Base-by-base conservation (phyloP, 164 flowering plant species). In the Liquidambar formosana region DNA sequence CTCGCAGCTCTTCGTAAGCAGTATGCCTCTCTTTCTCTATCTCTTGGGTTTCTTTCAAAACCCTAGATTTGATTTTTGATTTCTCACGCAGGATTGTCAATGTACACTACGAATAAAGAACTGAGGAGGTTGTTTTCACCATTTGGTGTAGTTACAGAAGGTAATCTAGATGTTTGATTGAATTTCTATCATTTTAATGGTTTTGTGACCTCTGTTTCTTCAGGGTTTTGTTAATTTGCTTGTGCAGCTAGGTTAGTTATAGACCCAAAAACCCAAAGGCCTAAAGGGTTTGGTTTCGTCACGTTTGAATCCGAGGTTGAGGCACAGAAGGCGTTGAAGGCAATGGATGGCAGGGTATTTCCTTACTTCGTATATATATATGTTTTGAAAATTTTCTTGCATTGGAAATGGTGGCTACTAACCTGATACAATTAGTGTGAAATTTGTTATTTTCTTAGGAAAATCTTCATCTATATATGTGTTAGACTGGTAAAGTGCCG, bases 241-340 rank as follows among this genome's bases (percentile, higher is more conserved):
- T 46, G 15, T 67, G 28, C 75, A 91, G 97, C 90, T 57, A 83
- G 83, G 76, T 72, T 93, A 48, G 72, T 93, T 19, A 58, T 8
- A 57, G 96, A 93, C 66, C 70, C 66, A 11, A 72, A 63, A 66
- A 88, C 92, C 10, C 75, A 61, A 60, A 87, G 89, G 80, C 89
- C 89, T 28, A 93, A 87, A 77, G 98, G 98, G 21, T 89, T 83
- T 76, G 98, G 93, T 14, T 93, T 91, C 73, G 88, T 93, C n/a
- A 71, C 85, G 8, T 93, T 68, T 67, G 72, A 84, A 41, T 79
- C 89, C 3, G 86, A 84, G 46, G 44, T 1, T 61, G 91, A 86
- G 8, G 98, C 96, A 21, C 83, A 76, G 26, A 84, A 80, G 62
- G 98, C 98, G 5, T 12, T 89, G 64, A 81, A 85, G 63, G 80